A percentile compares a stretch with the other conserved stretches of the same genome.
Evolutionary conservation across 2,329 filamentous ascomycete species (phyloP).

Genomic region (Penicillium polonicum): DNA sequence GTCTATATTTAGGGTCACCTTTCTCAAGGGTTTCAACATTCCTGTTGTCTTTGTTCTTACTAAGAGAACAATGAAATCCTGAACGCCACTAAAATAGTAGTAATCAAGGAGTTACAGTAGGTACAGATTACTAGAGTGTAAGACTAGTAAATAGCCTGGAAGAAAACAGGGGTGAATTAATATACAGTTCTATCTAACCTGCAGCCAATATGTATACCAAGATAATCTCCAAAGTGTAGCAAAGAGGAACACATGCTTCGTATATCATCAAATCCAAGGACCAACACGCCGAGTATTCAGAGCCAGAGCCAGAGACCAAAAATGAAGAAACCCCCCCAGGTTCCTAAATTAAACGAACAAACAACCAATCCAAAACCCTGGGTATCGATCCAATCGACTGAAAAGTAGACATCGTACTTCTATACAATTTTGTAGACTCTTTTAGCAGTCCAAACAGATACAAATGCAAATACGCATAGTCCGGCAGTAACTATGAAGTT

Average conservation of each 20-base stretch:
- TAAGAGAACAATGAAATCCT: not conserved
- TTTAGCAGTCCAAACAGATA: conserved; percentile 80
- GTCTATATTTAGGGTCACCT: not conserved
- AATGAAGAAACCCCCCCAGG: not conserved
- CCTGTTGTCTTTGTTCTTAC: not conserved
- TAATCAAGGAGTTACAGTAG: not conserved
- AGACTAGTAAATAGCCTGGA: not conserved
- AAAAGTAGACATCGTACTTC: not conserved
- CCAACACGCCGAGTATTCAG: not conserved
- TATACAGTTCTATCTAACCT: conserved; percentile 7
- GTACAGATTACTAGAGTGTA: not conserved
- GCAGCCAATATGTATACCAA: not conserved
- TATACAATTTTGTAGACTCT: conserved; percentile 77
- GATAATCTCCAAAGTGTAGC: not conserved
- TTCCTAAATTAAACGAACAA: not conserved
- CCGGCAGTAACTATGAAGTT: conserved; percentile 61
- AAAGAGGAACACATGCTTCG: not conserved
- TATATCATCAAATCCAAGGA: conserved; percentile 15
- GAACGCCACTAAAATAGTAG: not conserved
- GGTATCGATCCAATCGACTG: conserved; percentile 9
- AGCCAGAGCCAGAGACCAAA: not conserved
- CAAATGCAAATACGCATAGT: conserved; percentile 73
- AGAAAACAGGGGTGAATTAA: not conserved
- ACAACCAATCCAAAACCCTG: conserved; percentile 1
- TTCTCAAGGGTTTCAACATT: not conserved